phyloP scores from a whole-genome alignment of 306 rosid species.

The Quercus rubra region DNA sequence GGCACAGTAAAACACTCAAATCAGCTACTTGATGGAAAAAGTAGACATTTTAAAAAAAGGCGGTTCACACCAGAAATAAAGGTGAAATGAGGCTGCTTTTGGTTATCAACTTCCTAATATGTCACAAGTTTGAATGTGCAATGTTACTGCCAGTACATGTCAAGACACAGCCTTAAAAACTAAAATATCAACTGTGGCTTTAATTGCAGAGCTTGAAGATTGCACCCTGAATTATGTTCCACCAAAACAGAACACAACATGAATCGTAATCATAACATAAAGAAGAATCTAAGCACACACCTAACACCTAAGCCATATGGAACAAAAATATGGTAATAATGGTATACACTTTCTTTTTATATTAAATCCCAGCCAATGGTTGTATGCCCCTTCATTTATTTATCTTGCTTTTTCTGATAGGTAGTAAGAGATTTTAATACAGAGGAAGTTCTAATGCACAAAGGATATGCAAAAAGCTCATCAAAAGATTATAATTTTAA shows the following conservation, averaged over 20 bases:
- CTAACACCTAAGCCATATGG: neutral
- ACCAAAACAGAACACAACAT: neutral
- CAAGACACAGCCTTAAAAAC: neutral
- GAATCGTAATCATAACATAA: neutral
- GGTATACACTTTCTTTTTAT: neutral
- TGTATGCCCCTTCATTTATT: neutral
- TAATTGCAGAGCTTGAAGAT: neutral
- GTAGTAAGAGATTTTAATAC: neutral
- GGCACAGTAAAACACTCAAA: neutral
- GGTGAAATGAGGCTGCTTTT: neutral
- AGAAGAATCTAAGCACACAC: neutral
- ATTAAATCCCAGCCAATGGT: neutral
- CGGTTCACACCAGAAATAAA: neutral
- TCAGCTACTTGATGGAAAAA: neutral
- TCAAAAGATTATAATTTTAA: neutral
- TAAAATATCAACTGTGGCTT: neutral
- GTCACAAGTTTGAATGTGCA: neutral
- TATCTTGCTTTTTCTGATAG: neutral
- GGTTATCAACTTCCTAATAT: neutral
- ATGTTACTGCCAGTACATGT: neutral
- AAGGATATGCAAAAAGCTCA: neutral
- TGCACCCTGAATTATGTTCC: neutral
- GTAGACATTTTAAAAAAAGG: neutral
- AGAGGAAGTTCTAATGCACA: neutral
- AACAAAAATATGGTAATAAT: neutral